These are phyloP conservation scores for Pestalotiopsis sp. DNA, from an alignment of 2,329 filamentous ascomycete genomes.

Conservation along the genomic window DNA sequence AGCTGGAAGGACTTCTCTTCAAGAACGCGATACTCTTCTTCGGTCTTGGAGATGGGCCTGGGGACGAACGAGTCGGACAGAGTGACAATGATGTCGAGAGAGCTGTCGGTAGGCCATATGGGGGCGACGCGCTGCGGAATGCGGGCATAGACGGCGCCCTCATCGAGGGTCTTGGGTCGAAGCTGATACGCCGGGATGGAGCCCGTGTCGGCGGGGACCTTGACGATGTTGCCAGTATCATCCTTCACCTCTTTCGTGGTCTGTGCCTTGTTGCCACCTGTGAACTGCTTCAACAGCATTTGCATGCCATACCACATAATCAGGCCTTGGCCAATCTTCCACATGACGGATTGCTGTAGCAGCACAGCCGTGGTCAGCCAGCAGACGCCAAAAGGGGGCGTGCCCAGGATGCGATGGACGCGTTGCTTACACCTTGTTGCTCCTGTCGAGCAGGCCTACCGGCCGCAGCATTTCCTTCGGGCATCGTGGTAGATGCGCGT, in stretches of 20 bases:
- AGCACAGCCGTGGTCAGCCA: constrained; percentile 15
- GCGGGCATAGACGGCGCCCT: constrained; percentile 64
- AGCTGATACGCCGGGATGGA: constrained; percentile 67
- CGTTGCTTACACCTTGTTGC: constrained; percentile 35
- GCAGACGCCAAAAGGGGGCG: neutral
- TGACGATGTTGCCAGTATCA: constrained; percentile 54
- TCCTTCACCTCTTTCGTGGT: constrained; percentile 52
- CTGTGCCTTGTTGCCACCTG: constrained; percentile 48
- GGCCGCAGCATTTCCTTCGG: constrained; percentile 31
- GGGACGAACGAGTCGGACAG: constrained; percentile 76
- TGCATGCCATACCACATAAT: constrained; percentile 64
- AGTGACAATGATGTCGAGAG: constrained; percentile 83
- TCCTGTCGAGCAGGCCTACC: constrained; percentile 31
- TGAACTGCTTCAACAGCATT: constrained; percentile 56
- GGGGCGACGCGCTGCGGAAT: constrained; percentile 77
- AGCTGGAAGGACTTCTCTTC: constrained; percentile 80
- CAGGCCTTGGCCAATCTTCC: constrained; percentile 54
- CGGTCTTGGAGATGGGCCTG: constrained; percentile 66
- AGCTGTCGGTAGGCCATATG: constrained; percentile 81
- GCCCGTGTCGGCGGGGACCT: constrained; percentile 55
- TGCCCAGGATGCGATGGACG: neutral
- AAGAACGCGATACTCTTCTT: constrained; percentile 72
- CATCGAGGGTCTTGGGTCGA: constrained; percentile 62
- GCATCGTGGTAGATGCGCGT: constrained; percentile 31
- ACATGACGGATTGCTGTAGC: constrained; percentile 39